Conservation (phyloP, 768 basidiomycete species). For the Chalciporus pseudorubinellus region DNA sequence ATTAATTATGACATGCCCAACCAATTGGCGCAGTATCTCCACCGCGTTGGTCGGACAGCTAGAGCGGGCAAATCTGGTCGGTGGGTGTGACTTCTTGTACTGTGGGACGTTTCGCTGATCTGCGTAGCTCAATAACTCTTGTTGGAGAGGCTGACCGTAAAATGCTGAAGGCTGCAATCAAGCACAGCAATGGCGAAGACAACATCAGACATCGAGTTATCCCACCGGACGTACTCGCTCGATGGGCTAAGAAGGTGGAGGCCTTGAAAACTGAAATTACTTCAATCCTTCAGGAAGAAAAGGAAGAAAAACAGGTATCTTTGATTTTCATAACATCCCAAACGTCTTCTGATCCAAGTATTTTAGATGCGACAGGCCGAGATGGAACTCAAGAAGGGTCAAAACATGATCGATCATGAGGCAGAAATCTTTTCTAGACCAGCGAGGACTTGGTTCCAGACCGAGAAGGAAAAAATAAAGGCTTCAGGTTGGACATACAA, state of each 20-base stretch:
- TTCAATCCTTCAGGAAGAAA: conserved; percentile 84
- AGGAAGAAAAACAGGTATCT: conserved; percentile 86
- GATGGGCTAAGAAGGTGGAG: conserved; percentile 69
- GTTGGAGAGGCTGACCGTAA: conserved; percentile 96
- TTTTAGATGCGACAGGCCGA: conserved; percentile 81
- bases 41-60: conserved; percentile 96
- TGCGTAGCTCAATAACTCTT: conserved; percentile 79
- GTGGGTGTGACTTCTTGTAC: conserved; percentile 41
- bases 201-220: conserved; percentile 87
- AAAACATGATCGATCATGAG: conserved; percentile 93
- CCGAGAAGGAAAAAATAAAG: conserved; percentile 73
- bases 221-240: conserved; percentile 67
- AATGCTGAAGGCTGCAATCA: conserved; percentile 94
- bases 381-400: conserved; percentile 93
- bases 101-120: conserved; percentile 7
- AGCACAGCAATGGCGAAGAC: conserved; percentile 75
- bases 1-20: conserved; percentile 99
- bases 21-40: conserved; percentile 89
- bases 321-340: neutral
- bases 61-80: conserved; percentile 91
- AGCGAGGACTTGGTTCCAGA: conserved; percentile 99
- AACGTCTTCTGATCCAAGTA: conserved; percentile 9
- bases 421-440: conserved; percentile 91
- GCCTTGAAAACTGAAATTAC: conserved; percentile 73
- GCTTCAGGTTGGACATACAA: conserved; percentile 67